Evolutionary conservation across 352 stramenopile genomes (phyloP).

Genomic region (Blastocystis sp.): DNA sequence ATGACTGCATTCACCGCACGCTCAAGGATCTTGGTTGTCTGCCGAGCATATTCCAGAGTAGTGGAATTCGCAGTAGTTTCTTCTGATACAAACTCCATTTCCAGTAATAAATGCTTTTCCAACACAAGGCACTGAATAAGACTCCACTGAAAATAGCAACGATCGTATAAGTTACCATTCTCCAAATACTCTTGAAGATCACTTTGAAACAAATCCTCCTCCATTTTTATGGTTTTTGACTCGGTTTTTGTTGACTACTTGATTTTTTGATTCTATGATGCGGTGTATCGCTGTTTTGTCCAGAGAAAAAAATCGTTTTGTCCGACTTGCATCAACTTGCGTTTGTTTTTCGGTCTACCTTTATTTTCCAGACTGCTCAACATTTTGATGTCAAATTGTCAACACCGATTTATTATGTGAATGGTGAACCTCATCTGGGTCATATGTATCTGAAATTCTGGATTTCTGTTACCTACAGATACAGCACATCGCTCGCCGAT

Average conservation of each 20-base stretch:
- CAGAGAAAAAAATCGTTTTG: not conserved
- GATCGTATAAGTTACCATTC: conserved; percentile 16
- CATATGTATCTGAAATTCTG: conserved; percentile 88
- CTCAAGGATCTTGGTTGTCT: conserved; percentile 17
- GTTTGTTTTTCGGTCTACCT: not conserved
- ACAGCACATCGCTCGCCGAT: conserved; percentile 77
- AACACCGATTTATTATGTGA: conserved; percentile 99
- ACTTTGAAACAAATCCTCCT: conserved; percentile 50
- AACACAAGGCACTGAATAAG: conserved; percentile 13
- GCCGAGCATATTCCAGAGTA: not conserved
- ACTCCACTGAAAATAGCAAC: conserved; percentile 49
- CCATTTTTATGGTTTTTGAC: not conserved
- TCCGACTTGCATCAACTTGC: not conserved
- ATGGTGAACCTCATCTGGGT: conserved; percentile 94
- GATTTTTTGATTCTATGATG: not conserved
- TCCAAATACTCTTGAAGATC: conserved; percentile 57
- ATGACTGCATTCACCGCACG: conserved; percentile 28
- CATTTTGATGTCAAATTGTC: conserved; percentile 72
- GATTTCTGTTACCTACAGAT: conserved; percentile 73
- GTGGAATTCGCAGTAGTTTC: not conserved
- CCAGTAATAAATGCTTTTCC: conserved; percentile 34
- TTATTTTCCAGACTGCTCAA: not conserved
- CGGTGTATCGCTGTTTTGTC: not conserved
- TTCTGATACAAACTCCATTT: conserved; percentile 20
- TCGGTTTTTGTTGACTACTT: not conserved